Base-by-base conservation (phyloP, 148 eudicot genomes). In the Pharnaceum exiguum region DNA sequence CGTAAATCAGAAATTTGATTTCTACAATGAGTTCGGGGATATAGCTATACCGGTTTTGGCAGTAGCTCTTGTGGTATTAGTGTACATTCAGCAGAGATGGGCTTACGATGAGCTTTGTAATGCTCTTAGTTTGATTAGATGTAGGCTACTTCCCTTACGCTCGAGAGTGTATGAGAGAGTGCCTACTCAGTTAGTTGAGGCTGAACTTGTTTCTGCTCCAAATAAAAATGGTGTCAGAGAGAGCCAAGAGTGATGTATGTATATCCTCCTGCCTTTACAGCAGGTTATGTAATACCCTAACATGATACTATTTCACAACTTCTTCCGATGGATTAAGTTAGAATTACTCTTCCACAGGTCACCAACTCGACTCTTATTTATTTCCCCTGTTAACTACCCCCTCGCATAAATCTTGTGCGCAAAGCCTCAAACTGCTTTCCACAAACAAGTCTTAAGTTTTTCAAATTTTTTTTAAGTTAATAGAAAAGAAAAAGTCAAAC, bases 11-110 rank as follows among this genome's bases (percentile, higher is more conserved):
- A 63, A 61, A 13, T 48, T 72, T 9, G 94, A 84, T 49, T 91
- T 87, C 26, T 91, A 55, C 70, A 82, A 96, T 0, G 78, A 81
- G 72, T 75, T 83, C 43, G 90, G 88, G 13, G 98, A 91, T 60
- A 60, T 88, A 25, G 79, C 78, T 8, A 85, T 91, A 75, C 83
- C 90, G 0, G 23, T 55, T 19, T 63, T 63, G 50, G 84, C 84
- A 3, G 45, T 79, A 48, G 27, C 75, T 55, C 77, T 91, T 21
- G 88, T 84, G 2, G 49, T 68, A 5, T 46, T 70, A 0, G 77
- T 91, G 12, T 81, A 77, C 53, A 51, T 76, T 68, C 98, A 91
- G 67, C 98, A 91, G 80, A 74, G 75, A 58, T 82, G 87, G 88
- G 71, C 60, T 40, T 79, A 77, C 15, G 84, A 79, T 49, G 71